Conservation (phyloP, 108 stramenopile genomes). For the Aurantiochytrium sp. region DNA sequence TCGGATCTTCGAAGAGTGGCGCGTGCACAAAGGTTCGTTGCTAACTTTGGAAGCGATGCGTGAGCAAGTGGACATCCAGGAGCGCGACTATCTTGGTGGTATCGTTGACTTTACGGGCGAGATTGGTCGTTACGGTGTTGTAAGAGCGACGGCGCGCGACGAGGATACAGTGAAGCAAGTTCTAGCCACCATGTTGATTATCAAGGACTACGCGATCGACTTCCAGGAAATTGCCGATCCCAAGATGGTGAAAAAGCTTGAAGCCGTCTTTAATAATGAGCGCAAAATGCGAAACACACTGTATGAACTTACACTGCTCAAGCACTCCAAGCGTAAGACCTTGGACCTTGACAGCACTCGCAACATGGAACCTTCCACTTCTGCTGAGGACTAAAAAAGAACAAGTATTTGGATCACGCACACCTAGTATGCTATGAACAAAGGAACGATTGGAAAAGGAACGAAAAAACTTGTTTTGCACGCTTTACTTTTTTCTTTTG, state of each 20-base stretch:
- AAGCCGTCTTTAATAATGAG: background rate
- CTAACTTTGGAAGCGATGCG: constrained; percentile 34
- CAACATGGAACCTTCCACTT: background rate
- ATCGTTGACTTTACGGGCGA: constrained; percentile 92
- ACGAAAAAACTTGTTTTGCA: too few species aligned
- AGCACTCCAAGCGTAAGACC: background rate
- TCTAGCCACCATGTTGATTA: background rate
- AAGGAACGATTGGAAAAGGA: too few species aligned
- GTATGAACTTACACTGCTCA: background rate
- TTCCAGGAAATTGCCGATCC: background rate
- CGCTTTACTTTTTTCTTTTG: too few species aligned
- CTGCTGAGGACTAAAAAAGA: too few species aligned
- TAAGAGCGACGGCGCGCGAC: constrained; percentile 73
- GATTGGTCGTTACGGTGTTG: constrained; percentile 81
- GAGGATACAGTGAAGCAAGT: constrained; percentile 35
- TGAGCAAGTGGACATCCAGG: constrained; percentile 32
- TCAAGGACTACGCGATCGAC: background rate
- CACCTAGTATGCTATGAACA: too few species aligned
- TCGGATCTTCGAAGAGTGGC: constrained; percentile 75
- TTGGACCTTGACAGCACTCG: background rate
- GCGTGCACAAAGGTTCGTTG: constrained; percentile 51
- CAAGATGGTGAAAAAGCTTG: background rate
- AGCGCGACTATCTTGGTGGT: constrained; percentile 81
- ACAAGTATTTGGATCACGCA: too few species aligned
- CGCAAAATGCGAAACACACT: background rate